Percentiles rank a stretch among this genome's conserved stretches.
Evolutionary conservation across 2,329 filamentous ascomycete genomes (phyloP).

Genomic region (Phyllosticta citriasiana): DNA sequence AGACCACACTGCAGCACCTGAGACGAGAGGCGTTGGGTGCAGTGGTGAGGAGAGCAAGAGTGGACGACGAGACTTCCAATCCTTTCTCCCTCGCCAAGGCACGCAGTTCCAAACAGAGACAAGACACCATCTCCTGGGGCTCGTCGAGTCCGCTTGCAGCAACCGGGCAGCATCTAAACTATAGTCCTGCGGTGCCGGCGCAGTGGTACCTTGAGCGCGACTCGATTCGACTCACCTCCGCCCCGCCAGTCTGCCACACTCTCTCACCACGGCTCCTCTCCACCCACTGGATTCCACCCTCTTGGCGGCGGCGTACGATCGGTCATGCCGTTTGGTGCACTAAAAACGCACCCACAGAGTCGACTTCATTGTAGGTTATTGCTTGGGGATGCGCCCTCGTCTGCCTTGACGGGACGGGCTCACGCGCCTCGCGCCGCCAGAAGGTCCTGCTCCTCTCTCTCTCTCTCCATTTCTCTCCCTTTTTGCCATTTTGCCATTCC

Average conservation of each 20-base stretch:
- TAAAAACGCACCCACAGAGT: background rate
- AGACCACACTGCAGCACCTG: background rate
- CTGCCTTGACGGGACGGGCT: background rate
- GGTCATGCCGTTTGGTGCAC: background rate
- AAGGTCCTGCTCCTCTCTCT: background rate
- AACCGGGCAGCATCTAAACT: background rate
- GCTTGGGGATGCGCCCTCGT: background rate
- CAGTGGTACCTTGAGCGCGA: background rate
- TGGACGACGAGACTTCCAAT: background rate
- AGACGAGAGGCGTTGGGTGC: background rate
- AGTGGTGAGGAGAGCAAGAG: background rate
- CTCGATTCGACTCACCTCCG: background rate
- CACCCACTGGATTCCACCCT: background rate
- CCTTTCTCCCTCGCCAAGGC: background rate
- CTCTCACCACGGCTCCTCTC: background rate
- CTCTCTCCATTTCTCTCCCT: background rate
- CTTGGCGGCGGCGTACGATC: background rate
- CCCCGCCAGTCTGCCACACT: background rate
- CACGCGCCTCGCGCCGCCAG: background rate
- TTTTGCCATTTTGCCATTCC: background rate
- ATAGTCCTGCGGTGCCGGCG: background rate
- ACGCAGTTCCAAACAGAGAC: background rate
- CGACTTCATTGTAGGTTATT: background rate
- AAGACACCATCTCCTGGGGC: background rate
- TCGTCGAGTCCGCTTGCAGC: background rate